A percentile compares a stretch with the other conserved stretches of the same genome.
phyloP scores from a whole-genome alignment of 129 eudicot genomes.

The Silybum marianum region DNA sequence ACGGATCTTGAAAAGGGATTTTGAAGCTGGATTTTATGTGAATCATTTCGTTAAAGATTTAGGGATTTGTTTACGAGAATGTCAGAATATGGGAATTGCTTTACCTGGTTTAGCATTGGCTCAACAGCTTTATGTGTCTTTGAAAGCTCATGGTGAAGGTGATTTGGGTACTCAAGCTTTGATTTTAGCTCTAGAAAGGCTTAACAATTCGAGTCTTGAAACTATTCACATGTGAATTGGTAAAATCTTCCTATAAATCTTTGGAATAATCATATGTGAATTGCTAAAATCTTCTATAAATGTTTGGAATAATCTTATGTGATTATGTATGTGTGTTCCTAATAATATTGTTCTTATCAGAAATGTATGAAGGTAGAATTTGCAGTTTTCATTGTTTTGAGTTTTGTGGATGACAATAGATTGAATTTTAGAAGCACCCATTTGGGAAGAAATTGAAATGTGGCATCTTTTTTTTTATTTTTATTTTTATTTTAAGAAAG shows the following conservation, averaged over 20 bases:
- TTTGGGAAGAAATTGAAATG: no score
- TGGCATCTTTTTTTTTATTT: no score
- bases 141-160: slow-evolving; percentile 95
- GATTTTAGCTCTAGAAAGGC: slow-evolving; percentile 79
- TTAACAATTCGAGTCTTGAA: slow-evolving; percentile 62
- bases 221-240: not conserved
- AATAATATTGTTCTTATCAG: no score
- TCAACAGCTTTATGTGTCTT: slow-evolving; percentile 91
- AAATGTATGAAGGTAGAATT: not conserved
- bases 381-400: not conserved
- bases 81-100: slow-evolving; percentile 79
- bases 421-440: not conserved
- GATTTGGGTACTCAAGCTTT: slow-evolving; percentile 95
- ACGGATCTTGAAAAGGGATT: slow-evolving; percentile 87
- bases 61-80: slow-evolving; percentile 92
- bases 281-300: no score
- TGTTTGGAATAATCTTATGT: no score
- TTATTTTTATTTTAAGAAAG: no score
- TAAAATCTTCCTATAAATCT: not conserved
- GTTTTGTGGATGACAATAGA: not conserved
- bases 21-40: slow-evolving; percentile 89
- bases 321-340: slow-evolving; percentile 10
- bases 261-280: slow-evolving; percentile 5
- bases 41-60: slow-evolving; percentile 96
- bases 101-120: slow-evolving; percentile 97